Conservation (phyloP, 2,329 filamentous ascomycete species). For the Microcera coccophila region DNA sequence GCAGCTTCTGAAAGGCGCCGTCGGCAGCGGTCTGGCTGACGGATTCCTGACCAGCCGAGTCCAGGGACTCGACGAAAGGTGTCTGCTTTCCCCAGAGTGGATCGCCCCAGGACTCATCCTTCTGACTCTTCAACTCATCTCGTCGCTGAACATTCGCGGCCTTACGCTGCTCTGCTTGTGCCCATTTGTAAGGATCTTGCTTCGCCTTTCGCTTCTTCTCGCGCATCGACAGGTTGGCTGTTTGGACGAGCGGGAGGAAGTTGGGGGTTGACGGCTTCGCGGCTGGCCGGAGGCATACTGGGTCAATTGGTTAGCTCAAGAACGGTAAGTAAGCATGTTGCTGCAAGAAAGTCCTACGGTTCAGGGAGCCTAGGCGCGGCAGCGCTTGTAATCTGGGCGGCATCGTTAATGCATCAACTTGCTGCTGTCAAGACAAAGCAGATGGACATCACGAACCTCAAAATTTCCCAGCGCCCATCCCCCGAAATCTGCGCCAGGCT, state of each 20-base stretch:
- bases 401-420: constrained; percentile 48
- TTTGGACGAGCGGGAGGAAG: constrained; percentile 58
- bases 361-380: constrained; percentile 56
- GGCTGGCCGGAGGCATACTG: constrained; percentile 60
- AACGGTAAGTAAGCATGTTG: not conserved
- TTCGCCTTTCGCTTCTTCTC: constrained; percentile 64
- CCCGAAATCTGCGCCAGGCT: constrained; percentile 1
- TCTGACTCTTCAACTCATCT: constrained; percentile 61
- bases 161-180: constrained; percentile 78
- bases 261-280: constrained; percentile 43
- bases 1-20: constrained; percentile 40
- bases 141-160: constrained; percentile 76
- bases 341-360: constrained; percentile 46
- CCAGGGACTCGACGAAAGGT: constrained; percentile 78
- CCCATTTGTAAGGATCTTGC: constrained; percentile 77
- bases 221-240: constrained; percentile 58
- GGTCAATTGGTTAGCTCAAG: constrained; percentile 23
- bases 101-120: constrained; percentile 65
- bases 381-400: constrained; percentile 62
- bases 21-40: constrained; percentile 36
- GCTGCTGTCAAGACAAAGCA: constrained; percentile 17
- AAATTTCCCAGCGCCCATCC: constrained; percentile 33
- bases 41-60: constrained; percentile 54
- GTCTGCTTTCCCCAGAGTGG: constrained; percentile 76
- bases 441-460: constrained; percentile 24